These are phyloP conservation scores for Filosporella fistucella DNA, from an alignment of 495 filamentous ascomycete species.

Conservation along the genomic window DNA sequence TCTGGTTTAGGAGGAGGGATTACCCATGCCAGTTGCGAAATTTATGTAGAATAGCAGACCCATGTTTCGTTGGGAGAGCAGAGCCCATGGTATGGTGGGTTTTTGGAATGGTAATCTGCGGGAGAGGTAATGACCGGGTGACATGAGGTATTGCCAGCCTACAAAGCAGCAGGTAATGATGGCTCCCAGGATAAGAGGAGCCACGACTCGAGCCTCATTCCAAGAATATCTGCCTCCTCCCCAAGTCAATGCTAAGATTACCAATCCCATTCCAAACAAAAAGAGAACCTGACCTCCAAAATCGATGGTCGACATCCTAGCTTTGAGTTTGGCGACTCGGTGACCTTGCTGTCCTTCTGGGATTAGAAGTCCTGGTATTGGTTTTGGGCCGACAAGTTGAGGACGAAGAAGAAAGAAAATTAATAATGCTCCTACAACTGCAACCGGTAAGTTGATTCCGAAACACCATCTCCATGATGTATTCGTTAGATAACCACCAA, in stretches of 20 bases:
- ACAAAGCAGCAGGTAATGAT: conserved; percentile 43
- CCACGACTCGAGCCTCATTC: conserved; percentile 43
- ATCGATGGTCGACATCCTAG: conserved; percentile 47
- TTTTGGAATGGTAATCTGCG: conserved; percentile 40
- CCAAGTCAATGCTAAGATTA: conserved; percentile 57
- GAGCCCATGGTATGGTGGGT: conserved; percentile 52
- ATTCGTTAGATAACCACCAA: conserved; percentile 38
- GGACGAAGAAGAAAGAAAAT: conserved; percentile 36
- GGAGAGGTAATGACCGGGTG: conserved; percentile 37
- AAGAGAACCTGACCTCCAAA: conserved; percentile 51
- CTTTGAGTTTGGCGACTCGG: conserved; percentile 24
- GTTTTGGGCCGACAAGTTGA: conserved; percentile 33
- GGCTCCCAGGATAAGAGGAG: conserved; percentile 44
- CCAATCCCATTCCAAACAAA: conserved; percentile 51
- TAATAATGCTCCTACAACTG: conserved; percentile 30
- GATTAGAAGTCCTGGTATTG: conserved; percentile 18
- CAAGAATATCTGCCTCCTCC: conserved; percentile 52
- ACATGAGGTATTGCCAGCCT: conserved; percentile 50
- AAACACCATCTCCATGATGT: conserved; percentile 57
- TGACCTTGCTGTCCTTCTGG: conserved; percentile 12
- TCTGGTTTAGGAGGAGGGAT: conserved; percentile 38
- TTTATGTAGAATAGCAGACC: conserved; percentile 48
- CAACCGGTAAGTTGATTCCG: conserved; percentile 49
- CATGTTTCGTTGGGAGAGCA: conserved; percentile 46
- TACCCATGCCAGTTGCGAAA: conserved; percentile 46